These are phyloP conservation scores for Rossbeevera mucosa DNA, from an alignment of 768 basidiomycete species.

Conservation along the genomic window DNA sequence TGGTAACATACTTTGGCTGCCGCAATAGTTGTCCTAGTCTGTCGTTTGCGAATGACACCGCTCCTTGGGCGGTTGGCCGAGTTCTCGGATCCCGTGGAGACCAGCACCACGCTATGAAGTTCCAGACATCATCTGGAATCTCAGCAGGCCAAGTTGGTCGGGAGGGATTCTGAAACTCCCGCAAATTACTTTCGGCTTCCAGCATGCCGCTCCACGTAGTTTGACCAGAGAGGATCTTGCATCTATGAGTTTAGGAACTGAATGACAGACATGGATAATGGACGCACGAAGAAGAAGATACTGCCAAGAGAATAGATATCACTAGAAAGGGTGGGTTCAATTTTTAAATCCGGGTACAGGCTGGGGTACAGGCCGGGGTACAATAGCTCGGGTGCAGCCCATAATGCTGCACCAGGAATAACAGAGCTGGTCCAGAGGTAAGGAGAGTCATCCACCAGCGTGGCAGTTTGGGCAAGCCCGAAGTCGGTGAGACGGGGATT, in stretches of 20 bases:
- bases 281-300: constrained; percentile 4
- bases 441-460: neutral
- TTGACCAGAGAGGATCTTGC: constrained; percentile 6
- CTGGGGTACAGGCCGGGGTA: neutral
- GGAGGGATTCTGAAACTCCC: neutral
- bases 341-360: neutral
- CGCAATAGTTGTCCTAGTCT: neutral
- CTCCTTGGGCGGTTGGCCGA: neutral
- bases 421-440: neutral
- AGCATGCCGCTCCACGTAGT: neutral
- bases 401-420: neutral
- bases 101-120: constrained; percentile 5
- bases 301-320: constrained; percentile 7
- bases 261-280: neutral
- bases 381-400: constrained; percentile 5
- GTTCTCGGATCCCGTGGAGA: neutral
- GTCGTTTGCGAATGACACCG: neutral
- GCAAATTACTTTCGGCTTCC: neutral
- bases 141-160: constrained; percentile 2
- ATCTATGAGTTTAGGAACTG: neutral
- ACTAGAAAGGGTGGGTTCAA: neutral
- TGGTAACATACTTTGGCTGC: neutral
- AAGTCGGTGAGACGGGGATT: constrained; percentile 4
- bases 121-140: neutral
- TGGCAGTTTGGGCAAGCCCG: constrained; percentile 2